Percentiles rank a stretch among this genome's conserved stretches.
phyloP scores from a whole-genome alignment of 768 basidiomycete species.

The Lactarius akahatsu region DNA sequence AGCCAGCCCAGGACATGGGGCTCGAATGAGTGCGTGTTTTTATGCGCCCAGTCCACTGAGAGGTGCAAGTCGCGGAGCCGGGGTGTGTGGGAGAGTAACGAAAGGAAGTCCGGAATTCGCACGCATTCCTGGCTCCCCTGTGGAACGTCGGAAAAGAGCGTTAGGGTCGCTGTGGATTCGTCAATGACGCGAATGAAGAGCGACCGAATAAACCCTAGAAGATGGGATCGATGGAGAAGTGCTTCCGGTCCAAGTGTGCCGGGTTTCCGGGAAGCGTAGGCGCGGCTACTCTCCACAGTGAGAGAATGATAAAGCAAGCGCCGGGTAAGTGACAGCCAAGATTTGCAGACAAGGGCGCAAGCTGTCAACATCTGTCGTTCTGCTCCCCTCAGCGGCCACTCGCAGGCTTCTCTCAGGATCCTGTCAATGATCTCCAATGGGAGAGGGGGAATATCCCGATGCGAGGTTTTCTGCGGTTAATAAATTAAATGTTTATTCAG shows the following conservation, averaged over 20 bases:
- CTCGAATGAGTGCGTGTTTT: constrained; percentile 5
- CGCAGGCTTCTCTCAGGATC: constrained; percentile 20
- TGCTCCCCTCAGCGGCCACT: neutral
- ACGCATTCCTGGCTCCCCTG: constrained; percentile 9
- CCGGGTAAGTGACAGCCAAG: constrained; percentile 19
- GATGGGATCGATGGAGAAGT: constrained; percentile 15
- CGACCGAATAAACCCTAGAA: constrained; percentile 10
- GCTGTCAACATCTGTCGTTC: constrained; percentile 10
- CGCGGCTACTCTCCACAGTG: constrained; percentile 20
- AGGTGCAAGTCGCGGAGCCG: constrained; percentile 9
- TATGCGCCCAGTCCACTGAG: constrained; percentile 14
- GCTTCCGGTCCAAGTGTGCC: constrained; percentile 17
- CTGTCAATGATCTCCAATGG: constrained; percentile 20
- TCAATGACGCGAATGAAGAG: constrained; percentile 18
- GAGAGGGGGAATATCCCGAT: neutral
- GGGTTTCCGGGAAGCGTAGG: neutral
- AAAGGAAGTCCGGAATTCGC: constrained; percentile 16
- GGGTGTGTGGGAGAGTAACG: constrained; percentile 13
- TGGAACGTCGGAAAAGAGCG: neutral
- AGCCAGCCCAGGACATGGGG: constrained; percentile 15
- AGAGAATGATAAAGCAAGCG: constrained; percentile 17
- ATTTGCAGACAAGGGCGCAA: constrained; percentile 22
- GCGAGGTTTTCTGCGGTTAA: constrained; percentile 4
- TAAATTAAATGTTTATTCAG: neutral
- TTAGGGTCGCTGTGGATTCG: neutral